These are phyloP conservation scores for Rhodotorula paludigena DNA, from an alignment of 768 basidiomycete species.

Conservation along the genomic window DNA sequence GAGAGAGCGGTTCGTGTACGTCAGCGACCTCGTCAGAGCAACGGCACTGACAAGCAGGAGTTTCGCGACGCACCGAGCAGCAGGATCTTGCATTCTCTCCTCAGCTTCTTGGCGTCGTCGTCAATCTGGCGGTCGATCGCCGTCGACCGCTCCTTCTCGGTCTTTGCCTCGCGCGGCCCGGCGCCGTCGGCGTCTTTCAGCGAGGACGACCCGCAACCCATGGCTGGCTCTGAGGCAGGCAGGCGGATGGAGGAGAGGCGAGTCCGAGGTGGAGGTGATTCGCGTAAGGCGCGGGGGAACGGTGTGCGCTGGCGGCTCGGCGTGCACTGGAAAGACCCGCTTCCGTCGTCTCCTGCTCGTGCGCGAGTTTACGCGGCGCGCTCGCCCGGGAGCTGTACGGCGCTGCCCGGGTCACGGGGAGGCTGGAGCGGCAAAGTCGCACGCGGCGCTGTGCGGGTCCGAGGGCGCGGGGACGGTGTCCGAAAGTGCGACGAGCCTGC, in stretches of 20 bases:
- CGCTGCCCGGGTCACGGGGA: no score
- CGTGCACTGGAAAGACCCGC: no score
- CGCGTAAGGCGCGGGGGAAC: no score
- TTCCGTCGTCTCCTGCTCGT: no score
- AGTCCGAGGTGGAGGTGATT: neutral
- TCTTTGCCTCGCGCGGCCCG: neutral
- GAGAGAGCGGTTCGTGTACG: neutral
- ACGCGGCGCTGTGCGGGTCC: no score
- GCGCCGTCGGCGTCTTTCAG: neutral
- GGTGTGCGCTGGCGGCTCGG: no score
- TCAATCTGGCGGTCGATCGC: conserved; percentile 52
- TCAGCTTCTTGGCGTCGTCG: conserved; percentile 74
- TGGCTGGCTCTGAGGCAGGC: no score
- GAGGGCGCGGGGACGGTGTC: no score
- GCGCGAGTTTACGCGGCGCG: no score
- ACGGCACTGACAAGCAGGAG: neutral
- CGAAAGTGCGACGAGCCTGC: no score
- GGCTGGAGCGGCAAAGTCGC: no score
- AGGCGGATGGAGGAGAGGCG: neutral
- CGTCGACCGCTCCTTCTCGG: conserved; percentile 25
- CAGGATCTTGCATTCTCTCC: conserved; percentile 86
- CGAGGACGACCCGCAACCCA: neutral
- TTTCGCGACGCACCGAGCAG: conserved; percentile 62
- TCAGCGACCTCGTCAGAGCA: neutral
- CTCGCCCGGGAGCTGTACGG: no score